Base-by-base conservation (phyloP, 352 stramenopile genomes). In the Pythium sp. region DNA sequence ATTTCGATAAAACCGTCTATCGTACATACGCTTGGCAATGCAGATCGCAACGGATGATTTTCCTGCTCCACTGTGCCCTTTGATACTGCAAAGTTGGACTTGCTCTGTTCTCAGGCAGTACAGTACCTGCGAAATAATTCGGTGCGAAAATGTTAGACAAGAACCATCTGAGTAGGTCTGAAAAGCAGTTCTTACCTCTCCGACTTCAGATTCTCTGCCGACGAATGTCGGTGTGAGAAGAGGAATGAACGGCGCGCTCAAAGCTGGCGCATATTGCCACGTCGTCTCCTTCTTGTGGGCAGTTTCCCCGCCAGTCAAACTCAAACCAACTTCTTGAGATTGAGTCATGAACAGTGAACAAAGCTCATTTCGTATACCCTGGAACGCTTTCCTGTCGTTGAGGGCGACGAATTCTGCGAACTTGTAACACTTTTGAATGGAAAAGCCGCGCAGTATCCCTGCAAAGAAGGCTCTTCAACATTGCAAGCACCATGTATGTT, bases 11-110 rank as follows among this genome's bases (percentile, higher is more conserved):
- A 69, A 78, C 34, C 67, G 71, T 4, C 74, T 74, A 24, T 80
- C 73, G 22, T 79, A 79, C 0, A 71, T 72, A 18, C 75, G 78
- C 72, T 84, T 87, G 1, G 84, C 79, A 57, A 91, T 65, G 58
- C 80, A 78, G 22, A 82, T 78, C 2, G 79, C 83, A 58, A 90
- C 74, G 8, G 84, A 84, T 9, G 84, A 85, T 58, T 93, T 91
- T 14, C 84, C 84, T 14, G 82, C 69, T 15, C 84, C 84, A 41
- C 73, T 69, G 28, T 67, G 62, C 18, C 82, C 82, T 34, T 72
- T 73, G 9, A 92, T 56, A 24, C 71, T 80, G 73, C 81, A 89
- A 28, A 91, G 70, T 56, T 81, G 82, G 28, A 79, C 72, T 20
- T 77, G 78, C 58, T 71, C 68, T 24, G 54, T 64, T 38, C 62